Percentiles rank a stretch among this genome's conserved stretches.
phyloP scores from a whole-genome alignment of 2,329 filamentous ascomycete genomes.

The Phoma sp. region DNA sequence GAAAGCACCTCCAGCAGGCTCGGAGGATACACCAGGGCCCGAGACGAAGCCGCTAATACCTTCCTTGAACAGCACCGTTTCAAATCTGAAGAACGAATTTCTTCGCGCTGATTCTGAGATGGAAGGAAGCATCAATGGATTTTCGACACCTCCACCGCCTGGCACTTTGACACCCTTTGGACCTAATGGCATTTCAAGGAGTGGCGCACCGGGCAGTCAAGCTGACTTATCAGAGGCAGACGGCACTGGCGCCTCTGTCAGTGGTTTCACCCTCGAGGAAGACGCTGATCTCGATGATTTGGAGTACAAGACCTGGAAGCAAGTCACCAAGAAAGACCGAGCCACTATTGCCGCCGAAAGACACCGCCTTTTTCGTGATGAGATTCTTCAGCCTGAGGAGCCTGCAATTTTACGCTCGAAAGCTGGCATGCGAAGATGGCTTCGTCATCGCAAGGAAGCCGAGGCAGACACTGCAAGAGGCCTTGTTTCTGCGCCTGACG shows the following conservation, averaged over 20 bases:
- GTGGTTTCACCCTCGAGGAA: slow-evolving; percentile 72
- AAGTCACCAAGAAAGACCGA: slow-evolving; percentile 95
- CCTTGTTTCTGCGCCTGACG: slow-evolving; percentile 57
- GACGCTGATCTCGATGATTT: slow-evolving; percentile 85
- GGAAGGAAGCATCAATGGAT: slow-evolving; percentile 82
- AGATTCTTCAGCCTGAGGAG: slow-evolving; percentile 85
- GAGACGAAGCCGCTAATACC: slow-evolving; percentile 78
- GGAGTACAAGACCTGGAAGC: slow-evolving; percentile 98
- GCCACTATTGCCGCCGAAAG: slow-evolving; percentile 86
- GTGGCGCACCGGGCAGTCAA: slow-evolving; percentile 70
- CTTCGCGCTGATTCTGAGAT: slow-evolving; percentile 76
- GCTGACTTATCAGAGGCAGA: slow-evolving; percentile 89
- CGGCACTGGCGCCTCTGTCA: slow-evolving; percentile 69
- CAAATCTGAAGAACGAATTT: slow-evolving; percentile 61
- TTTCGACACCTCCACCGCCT: slow-evolving; percentile 82
- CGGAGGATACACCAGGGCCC: slow-evolving; percentile 78
- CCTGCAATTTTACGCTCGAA: slow-evolving; percentile 86
- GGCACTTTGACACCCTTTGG: slow-evolving; percentile 80
- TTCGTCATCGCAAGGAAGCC: slow-evolving; percentile 78
- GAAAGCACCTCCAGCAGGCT: slow-evolving; percentile 74
- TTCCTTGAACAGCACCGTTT: slow-evolving; percentile 57
- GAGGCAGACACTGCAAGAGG: slow-evolving; percentile 54
- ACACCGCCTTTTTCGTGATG: slow-evolving; percentile 82
- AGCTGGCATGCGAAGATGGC: slow-evolving; percentile 86
- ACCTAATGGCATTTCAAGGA: slow-evolving; percentile 70